phyloP scores from a whole-genome alignment of 1,139 yeast species.

The Scheffersomyces stambukii region DNA sequence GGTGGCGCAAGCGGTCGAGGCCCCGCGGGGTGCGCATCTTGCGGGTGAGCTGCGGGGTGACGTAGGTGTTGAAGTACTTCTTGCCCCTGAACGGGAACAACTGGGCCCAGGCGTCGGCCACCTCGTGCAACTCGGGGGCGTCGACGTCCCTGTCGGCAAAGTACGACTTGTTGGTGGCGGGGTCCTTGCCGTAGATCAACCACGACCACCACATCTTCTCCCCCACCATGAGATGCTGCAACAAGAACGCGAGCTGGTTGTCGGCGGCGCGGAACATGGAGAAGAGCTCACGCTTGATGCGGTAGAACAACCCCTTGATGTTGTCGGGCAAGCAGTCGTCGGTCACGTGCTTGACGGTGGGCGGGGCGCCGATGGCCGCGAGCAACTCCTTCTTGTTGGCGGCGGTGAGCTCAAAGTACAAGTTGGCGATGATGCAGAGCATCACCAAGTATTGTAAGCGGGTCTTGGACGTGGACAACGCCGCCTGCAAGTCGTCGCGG shows the following conservation, averaged over 20 bases:
- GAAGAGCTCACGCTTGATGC: slow-evolving; percentile 26
- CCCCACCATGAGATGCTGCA: slow-evolving; percentile 23
- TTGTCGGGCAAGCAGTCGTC: slow-evolving; percentile 30
- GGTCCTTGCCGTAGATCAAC: slow-evolving; percentile 38
- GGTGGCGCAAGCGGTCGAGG: slow-evolving; percentile 18
- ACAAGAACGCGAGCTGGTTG: slow-evolving; percentile 21
- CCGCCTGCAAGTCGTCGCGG: slow-evolving; percentile 20
- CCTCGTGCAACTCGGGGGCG: slow-evolving; percentile 18
- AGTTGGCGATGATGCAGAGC: slow-evolving; percentile 27
- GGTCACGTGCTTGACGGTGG: slow-evolving; percentile 31
- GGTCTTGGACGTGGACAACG: slow-evolving; percentile 24
- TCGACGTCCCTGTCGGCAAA: slow-evolving; percentile 21
- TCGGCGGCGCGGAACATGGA: slow-evolving; percentile 20
- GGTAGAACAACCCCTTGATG: slow-evolving; percentile 17
- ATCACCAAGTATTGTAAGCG: slow-evolving; percentile 29
- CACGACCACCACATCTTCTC: slow-evolving; percentile 43
- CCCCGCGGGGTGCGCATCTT: slow-evolving; percentile 38
- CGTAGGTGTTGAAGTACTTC: slow-evolving; percentile 39
- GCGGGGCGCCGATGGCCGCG: slow-evolving; percentile 20
- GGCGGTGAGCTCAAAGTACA: slow-evolving; percentile 27
- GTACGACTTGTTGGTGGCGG: slow-evolving; percentile 25
- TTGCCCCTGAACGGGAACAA: slow-evolving; percentile 28
- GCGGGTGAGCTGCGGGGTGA: slow-evolving; percentile 42
- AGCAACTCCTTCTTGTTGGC: slow-evolving; percentile 22
- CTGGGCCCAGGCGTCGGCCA: slow-evolving; percentile 13